These are phyloP conservation scores for Eutypa lata DNA, from an alignment of 2,329 filamentous ascomycete species.

Conservation along the genomic window DNA sequence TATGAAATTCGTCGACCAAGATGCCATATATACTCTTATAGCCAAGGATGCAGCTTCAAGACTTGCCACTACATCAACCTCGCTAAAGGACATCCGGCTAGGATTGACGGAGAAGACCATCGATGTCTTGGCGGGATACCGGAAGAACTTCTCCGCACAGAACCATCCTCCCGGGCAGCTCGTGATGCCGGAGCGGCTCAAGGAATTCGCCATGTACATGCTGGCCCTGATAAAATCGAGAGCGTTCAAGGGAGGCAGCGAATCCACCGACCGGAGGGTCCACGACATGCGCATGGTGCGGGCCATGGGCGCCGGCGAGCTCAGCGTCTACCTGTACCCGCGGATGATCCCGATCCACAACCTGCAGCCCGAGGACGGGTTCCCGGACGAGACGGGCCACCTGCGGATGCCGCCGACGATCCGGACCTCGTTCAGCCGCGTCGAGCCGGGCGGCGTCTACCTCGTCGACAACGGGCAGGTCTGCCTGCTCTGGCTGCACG, in stretches of 20 bases:
- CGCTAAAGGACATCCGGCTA: conserved; percentile 80
- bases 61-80: conserved; percentile 64
- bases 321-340: conserved; percentile 91
- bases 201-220: conserved; percentile 96
- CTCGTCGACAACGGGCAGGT: conserved; percentile 93
- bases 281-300: conserved; percentile 90
- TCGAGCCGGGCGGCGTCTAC: conserved; percentile 92
- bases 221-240: conserved; percentile 85
- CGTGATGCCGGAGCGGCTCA: conserved; percentile 91
- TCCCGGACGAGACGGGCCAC: conserved; percentile 83
- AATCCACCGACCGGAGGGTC: conserved; percentile 84
- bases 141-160: conserved; percentile 83
- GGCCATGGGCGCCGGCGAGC: conserved; percentile 79
- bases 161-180: conserved; percentile 87
- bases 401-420: conserved; percentile 77
- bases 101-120: conserved; percentile 87
- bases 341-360: conserved; percentile 91
- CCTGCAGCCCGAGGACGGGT: conserved; percentile 81
- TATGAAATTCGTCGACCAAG: conserved; percentile 94
- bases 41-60: conserved; percentile 93
- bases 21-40: conserved; percentile 83
- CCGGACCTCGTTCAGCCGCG: conserved; percentile 79
- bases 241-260: conserved; percentile 88
- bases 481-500: conserved; percentile 87
- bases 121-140: conserved; percentile 86